These are phyloP conservation scores for Ambrosia artemisiifolia DNA, from an alignment of 129 eudicot genomes.

Conservation along the genomic window DNA sequence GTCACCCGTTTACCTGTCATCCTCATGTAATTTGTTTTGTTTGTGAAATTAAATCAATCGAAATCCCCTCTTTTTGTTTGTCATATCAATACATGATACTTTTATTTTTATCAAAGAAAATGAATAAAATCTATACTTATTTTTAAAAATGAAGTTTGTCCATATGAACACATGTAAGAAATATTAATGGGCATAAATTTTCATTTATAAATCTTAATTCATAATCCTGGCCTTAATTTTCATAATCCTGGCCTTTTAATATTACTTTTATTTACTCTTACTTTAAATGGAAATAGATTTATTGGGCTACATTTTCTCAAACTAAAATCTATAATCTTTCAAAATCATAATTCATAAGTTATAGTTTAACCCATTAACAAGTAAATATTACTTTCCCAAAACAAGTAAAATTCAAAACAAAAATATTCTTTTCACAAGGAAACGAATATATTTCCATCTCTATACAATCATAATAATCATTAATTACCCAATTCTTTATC, in stretches of 20 bases:
- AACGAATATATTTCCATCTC: not conserved
- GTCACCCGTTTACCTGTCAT: too few relatives aligned
- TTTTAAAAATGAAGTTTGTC: not conserved
- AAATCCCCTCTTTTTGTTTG: too few relatives aligned
- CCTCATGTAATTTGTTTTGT: too few relatives aligned
- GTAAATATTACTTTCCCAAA: not conserved
- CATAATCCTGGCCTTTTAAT: not conserved
- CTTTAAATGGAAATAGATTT: not conserved
- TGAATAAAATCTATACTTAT: not conserved
- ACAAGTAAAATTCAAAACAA: not conserved
- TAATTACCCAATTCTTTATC: conserved; percentile 18
- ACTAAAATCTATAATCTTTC: not conserved
- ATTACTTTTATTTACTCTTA: not conserved
- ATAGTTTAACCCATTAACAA: not conserved
- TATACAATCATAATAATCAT: conserved; percentile 13
- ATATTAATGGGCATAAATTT: not conserved
- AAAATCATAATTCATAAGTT: not conserved
- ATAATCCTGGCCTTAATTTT: not conserved
- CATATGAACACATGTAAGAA: not conserved
- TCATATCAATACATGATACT: too few relatives aligned
- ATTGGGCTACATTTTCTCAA: not conserved
- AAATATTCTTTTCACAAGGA: not conserved
- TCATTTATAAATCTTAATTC: not conserved
- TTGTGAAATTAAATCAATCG: too few relatives aligned
- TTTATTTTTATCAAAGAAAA: not conserved